Base-by-base conservation (phyloP, 352 stramenopile species). In the Pythium pyrilobum region DNA sequence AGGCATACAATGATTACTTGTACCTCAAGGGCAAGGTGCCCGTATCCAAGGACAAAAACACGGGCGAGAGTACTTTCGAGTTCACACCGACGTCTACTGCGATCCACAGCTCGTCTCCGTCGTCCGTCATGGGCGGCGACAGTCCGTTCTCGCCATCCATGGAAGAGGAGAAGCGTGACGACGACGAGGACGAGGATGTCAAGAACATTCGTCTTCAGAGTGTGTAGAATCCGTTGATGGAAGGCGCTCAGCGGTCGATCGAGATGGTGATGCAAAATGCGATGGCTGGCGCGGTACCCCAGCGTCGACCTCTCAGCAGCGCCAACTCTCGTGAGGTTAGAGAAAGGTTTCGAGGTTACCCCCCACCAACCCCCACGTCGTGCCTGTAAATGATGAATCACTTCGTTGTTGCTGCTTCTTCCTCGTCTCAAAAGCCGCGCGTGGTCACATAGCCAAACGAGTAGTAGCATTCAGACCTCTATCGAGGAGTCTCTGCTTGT, bases 21-120 rank as follows among this genome's bases (percentile, higher is more conserved):
- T 92, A 92, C 43, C 59, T 92, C 38, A 92, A 92, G 69, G 78
- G 78, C 5, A 83, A 87, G 28, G 68, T 87, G 49, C 77, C 77
- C 11, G 74, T 75, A 27, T 69, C 78, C 9, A 73, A 80, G 9
- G 74, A 88, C 46, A 74, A 69, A 0, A 83, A 87, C 23, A 59
- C 52, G 2, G 52, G 52, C 5, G 81, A 89, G 47, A 87, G 76
- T 2, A 87, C 72, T 16, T 92, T 92, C 53, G 78, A 92, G 52
- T 92, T 92, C 31, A 80, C 80, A 0, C 73, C 69, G 20, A 68
- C 63, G 13, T 81, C 74, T 8, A 85, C 72, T 47, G 65, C 74
- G 8, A 56, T 85, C 16, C 71, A 85, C 44, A 76, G 64, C 25
- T 71, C 67, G 24, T 71, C 74, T 12, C 38, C 71, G n/a, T 57